Evolutionary conservation across 805 yeast genomes (phyloP).

Genomic region (Candida orba): DNA sequence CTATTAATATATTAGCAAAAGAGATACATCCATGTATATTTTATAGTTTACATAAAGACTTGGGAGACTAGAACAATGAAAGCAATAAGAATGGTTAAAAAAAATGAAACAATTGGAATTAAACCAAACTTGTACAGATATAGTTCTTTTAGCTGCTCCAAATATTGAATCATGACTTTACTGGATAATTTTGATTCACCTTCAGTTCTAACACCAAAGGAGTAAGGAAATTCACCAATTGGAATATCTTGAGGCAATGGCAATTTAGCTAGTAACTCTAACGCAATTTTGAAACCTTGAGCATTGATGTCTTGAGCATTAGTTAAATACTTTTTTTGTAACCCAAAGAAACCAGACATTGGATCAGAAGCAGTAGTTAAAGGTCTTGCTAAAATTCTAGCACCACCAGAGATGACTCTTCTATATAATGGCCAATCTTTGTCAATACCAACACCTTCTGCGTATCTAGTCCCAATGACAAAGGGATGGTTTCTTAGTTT

Average conservation of each 20-base stretch:
- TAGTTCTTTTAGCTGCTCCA: slow-evolving; percentile 39
- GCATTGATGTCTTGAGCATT: slow-evolving; percentile 31
- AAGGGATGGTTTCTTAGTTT: slow-evolving; percentile 35
- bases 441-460: slow-evolving; percentile 48
- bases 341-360: slow-evolving; percentile 46
- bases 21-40: too few species aligned
- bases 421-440: slow-evolving; percentile 47
- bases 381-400: slow-evolving; percentile 42
- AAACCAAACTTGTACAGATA: slow-evolving; percentile 40
- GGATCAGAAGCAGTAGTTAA: slow-evolving; percentile 46
- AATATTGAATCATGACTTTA: slow-evolving; percentile 41
- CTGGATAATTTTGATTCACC: slow-evolving; percentile 45
- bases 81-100: slow-evolving; percentile 25
- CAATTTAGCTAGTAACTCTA: slow-evolving; percentile 39
- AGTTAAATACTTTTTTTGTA: slow-evolving; percentile 36
- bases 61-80: slow-evolving; percentile 23
- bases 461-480: slow-evolving; percentile 44
- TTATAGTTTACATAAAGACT: slow-evolving; percentile 11
- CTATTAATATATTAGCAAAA: too few species aligned
- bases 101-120: slow-evolving; percentile 27
- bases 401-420: slow-evolving; percentile 42
- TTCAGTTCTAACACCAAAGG: slow-evolving; percentile 47
- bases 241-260: slow-evolving; percentile 31
- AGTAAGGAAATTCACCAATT: slow-evolving; percentile 42
- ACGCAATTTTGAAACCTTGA: slow-evolving; percentile 43